phyloP scores from a whole-genome alignment of 768 basidiomycete species.

The Lactarius tabidus region DNA sequence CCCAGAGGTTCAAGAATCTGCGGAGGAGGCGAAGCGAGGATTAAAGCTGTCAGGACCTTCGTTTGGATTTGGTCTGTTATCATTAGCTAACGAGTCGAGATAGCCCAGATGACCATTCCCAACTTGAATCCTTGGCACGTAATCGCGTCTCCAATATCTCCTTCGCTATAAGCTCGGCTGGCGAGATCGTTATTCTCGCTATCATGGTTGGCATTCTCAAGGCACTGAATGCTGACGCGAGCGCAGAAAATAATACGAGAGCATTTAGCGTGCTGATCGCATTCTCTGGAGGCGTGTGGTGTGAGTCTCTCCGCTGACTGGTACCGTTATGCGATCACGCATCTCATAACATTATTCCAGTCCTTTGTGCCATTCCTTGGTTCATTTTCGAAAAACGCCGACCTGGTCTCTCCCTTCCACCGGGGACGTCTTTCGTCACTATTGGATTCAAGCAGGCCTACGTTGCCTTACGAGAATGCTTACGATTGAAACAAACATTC shows the following conservation, averaged over 20 bases:
- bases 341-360: constrained; percentile 33
- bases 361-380: constrained; percentile 68
- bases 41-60: constrained; percentile 43
- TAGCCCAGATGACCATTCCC: constrained; percentile 49
- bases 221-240: constrained; percentile 55
- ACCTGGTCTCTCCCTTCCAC: constrained; percentile 58
- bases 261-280: constrained; percentile 76
- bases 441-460: constrained; percentile 68
- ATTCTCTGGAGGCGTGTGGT: constrained; percentile 73
- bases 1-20: constrained; percentile 59
- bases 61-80: background rate
- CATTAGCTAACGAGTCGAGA: background rate
- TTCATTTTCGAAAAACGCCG: constrained; percentile 64
- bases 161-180: constrained; percentile 63
- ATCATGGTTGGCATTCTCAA: constrained; percentile 75
- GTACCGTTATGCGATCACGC: background rate
- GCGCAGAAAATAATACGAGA: constrained; percentile 67
- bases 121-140: constrained; percentile 58
- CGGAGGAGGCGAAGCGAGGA: constrained; percentile 37
- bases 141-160: constrained; percentile 76
- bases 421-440: constrained; percentile 50
- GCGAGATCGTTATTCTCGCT: constrained; percentile 65
- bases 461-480: constrained; percentile 57
- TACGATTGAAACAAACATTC: constrained; percentile 68
- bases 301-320: constrained; percentile 36